phyloP scores from a whole-genome alignment of 1,284 basidiomycete species.

The Irpex rosettiformis region DNA sequence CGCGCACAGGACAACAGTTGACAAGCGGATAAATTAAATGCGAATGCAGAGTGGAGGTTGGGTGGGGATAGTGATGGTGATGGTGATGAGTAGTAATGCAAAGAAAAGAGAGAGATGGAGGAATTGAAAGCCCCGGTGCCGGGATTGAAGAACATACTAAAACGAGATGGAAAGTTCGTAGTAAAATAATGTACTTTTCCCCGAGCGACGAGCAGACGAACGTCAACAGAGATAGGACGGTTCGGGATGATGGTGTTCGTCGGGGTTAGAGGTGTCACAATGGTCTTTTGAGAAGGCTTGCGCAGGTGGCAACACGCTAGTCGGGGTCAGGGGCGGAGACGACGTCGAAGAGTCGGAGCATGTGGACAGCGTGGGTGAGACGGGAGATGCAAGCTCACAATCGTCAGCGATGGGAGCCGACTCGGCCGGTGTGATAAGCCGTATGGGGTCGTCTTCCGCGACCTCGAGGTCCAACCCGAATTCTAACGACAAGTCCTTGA shows the following conservation, averaged over 20 bases:
- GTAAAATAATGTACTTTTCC: neutral
- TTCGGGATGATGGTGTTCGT: neutral
- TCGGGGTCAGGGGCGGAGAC: neutral
- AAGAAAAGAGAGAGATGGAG: neutral
- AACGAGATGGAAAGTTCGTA: neutral
- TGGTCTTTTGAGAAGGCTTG: neutral
- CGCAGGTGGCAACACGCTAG: neutral
- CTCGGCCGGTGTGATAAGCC: neutral
- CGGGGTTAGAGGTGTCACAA: neutral
- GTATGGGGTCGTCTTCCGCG: neutral
- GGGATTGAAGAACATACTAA: too few species aligned
- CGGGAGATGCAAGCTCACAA: neutral
- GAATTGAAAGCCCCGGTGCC: too few species aligned
- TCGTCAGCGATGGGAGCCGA: neutral
- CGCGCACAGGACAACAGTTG: neutral
- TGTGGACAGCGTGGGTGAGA: constrained; percentile 2
- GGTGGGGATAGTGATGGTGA: neutral
- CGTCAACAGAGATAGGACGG: neutral
- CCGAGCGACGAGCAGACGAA: neutral
- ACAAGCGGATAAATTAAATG: neutral
- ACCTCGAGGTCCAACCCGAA: constrained; percentile 3
- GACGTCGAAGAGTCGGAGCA: constrained; percentile 6
- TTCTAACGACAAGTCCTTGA: constrained; percentile 8
- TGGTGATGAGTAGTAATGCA: neutral
- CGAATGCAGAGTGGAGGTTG: neutral